These are phyloP conservation scores for Ganoderma resinaceum DNA, from an alignment of 1,284 basidiomycete genomes.

Conservation along the genomic window DNA sequence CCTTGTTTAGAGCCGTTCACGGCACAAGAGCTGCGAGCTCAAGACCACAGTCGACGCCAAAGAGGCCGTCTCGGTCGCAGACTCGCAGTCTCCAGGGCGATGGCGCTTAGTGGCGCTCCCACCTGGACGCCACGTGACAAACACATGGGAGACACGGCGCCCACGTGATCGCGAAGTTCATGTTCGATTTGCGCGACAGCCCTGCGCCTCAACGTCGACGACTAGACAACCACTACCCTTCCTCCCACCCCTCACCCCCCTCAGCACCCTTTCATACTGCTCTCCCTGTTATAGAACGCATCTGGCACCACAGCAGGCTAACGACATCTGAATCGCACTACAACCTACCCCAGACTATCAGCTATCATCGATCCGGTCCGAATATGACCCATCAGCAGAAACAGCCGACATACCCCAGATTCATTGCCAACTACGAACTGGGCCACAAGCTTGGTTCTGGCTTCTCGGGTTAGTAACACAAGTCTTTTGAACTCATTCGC, in stretches of 20 bases:
- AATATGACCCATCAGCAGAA: slow-evolving; percentile 16
- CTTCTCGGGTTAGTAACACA: slow-evolving; percentile 41
- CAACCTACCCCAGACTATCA: slow-evolving; percentile 20
- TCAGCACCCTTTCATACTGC: background rate
- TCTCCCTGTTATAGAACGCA: background rate
- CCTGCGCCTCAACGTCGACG: slow-evolving; percentile 8
- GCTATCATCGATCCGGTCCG: slow-evolving; percentile 10
- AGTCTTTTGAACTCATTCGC: background rate
- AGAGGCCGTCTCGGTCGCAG: background rate
- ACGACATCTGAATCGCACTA: background rate
- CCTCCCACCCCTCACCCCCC: slow-evolving; percentile 10
- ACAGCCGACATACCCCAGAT: slow-evolving; percentile 32
- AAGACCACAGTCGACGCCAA: background rate
- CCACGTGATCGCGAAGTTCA: slow-evolving; percentile 40
- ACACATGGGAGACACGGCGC: slow-evolving; percentile 24
- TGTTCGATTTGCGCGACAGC: slow-evolving; percentile 30
- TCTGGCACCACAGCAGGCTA: background rate
- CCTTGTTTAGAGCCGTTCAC: background rate
- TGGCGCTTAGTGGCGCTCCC: background rate
- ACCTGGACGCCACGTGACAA: slow-evolving; percentile 22
- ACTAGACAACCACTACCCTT: slow-evolving; percentile 7
- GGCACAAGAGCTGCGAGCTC: background rate
- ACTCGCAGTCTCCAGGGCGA: background rate
- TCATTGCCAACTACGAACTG: slow-evolving; percentile 43
- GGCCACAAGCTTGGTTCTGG: slow-evolving; percentile 43